Evolutionary conservation across 2,329 filamentous ascomycete species (phyloP), one percentile per base, ranked within the genome.

Genomic region (Aspergillus caelatus): DNA sequence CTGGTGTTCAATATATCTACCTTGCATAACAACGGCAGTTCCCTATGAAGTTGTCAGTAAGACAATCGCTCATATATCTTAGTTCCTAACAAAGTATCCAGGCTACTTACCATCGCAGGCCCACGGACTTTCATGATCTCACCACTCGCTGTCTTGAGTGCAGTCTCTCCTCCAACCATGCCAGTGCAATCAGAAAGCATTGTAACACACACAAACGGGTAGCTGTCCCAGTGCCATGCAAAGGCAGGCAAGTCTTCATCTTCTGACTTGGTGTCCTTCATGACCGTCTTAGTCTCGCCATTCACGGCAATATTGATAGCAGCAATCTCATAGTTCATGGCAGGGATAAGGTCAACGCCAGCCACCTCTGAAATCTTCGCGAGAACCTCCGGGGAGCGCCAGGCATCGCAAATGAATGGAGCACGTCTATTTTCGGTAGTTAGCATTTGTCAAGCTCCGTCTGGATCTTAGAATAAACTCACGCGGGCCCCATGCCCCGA

Each of bases 121-220:
- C 59, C 59, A 4, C 59, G 59, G 7, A 61, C 34, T 19, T 61
- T 61, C 30, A 36, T 54, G 9, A 61, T 39, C 3, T 48, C 32
- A 1, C 53, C 59, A 4, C 26, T n/a, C 4, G 59, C 30, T 3
- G 21, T 56, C 53, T 11, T 32, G 4, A 61, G 26, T 9, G 57
- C 57, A 4, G 61, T 89, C 75, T 89, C 88, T 2, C 87, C 87
- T 12, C 88, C 87, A 19, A 86, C 76, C 88, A 90, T 89, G 46
- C 80, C 77, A 0, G 80, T 82, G 67, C 85, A 88, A 70, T 89
- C 86, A 50, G 84, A 86, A 23, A 89, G 80, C 86, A 89, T 89
- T 8, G 83, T 80, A 6, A 90, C 87, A 66, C 86, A 89, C n/a
- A 89, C 88, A 69, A 89, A 89, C 0, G 88, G 87, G 70, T 87